These are phyloP conservation scores for Aspergillus brunneoviolaceus DNA, from an alignment of 2,329 filamentous ascomycete genomes.

Conservation along the genomic window DNA sequence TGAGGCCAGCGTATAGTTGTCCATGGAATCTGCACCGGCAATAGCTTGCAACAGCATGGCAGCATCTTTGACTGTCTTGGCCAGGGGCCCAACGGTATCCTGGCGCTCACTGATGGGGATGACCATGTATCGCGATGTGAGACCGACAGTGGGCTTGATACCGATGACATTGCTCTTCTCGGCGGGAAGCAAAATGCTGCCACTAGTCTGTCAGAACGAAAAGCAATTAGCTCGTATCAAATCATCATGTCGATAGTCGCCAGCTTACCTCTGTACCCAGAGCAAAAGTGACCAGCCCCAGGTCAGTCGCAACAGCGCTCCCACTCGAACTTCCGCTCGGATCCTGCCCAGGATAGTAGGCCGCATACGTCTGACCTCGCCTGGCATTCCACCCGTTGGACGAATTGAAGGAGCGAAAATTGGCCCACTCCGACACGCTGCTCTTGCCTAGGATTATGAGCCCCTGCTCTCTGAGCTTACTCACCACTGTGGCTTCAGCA, in stretches of 20 bases:
- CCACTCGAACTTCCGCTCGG: conserved; percentile 63
- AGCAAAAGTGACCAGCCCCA: conserved; percentile 60
- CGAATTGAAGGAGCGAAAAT: conserved; percentile 57
- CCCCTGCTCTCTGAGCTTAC: conserved; percentile 61
- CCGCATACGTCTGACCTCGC: conserved; percentile 61
- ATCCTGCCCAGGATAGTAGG: conserved; percentile 62
- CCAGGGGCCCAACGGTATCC: conserved; percentile 59
- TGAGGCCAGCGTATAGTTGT: conserved; percentile 60
- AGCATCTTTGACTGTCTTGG: conserved; percentile 59
- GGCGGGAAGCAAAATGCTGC: conserved; percentile 61
- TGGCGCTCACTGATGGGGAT: conserved; percentile 63
- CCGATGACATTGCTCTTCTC: conserved; percentile 62
- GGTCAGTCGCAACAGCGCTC: conserved; percentile 58
- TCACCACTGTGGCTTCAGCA: conserved; percentile 58
- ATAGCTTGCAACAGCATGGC: conserved; percentile 61
- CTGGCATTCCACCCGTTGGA: conserved; percentile 64
- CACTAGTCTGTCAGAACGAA: conserved; percentile 50
- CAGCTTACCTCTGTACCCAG: conserved; percentile 57
- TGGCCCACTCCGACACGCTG: conserved; percentile 65
- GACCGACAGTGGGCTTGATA: conserved; percentile 66
- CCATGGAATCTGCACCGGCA: conserved; percentile 51
- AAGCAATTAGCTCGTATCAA: not conserved
- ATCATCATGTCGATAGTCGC: not conserved
- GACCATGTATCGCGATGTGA: conserved; percentile 60
- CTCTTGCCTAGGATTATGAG: conserved; percentile 66